Conservation (phyloP, 345 rosid species). For the Eucalyptus cladocalyx region DNA sequence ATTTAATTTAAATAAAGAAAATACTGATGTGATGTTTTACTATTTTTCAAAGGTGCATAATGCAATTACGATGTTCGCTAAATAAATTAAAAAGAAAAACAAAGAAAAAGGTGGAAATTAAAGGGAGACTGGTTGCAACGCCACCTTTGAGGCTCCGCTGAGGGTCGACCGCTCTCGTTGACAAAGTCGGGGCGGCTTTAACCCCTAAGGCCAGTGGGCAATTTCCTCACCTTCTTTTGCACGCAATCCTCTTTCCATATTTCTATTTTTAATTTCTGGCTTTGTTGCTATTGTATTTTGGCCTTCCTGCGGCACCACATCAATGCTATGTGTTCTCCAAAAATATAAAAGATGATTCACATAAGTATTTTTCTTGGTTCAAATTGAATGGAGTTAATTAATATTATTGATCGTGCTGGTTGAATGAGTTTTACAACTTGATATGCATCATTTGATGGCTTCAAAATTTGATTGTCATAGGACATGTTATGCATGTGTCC, state of each 20-base stretch:
- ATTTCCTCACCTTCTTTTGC: not conserved
- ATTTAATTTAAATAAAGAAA: not conserved
- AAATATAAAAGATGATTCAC: not conserved
- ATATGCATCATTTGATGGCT: not conserved
- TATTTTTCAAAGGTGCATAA: not conserved
- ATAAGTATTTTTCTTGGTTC: not conserved
- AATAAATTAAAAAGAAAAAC: not conserved
- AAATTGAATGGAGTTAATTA: not conserved
- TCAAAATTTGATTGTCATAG: not conserved
- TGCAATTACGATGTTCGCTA: not conserved
- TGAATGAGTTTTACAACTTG: not conserved
- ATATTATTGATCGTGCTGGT: not conserved
- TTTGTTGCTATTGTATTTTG: not conserved
- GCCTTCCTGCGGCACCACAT: not conserved
- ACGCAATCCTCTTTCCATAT: not conserved
- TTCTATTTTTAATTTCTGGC: not conserved
- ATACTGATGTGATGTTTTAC: not conserved
- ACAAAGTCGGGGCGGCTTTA: not conserved
- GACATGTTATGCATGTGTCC: not conserved
- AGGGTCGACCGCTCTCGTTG: not conserved
- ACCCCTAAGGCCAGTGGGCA: not conserved
- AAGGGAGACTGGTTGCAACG: not conserved
- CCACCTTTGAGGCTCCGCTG: not conserved
- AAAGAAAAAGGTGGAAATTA: not conserved
- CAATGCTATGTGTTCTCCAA: not conserved